Evolutionary conservation across 2,329 filamentous ascomycete genomes (phyloP).

Genomic region (Pestalotiopsis sp.): DNA sequence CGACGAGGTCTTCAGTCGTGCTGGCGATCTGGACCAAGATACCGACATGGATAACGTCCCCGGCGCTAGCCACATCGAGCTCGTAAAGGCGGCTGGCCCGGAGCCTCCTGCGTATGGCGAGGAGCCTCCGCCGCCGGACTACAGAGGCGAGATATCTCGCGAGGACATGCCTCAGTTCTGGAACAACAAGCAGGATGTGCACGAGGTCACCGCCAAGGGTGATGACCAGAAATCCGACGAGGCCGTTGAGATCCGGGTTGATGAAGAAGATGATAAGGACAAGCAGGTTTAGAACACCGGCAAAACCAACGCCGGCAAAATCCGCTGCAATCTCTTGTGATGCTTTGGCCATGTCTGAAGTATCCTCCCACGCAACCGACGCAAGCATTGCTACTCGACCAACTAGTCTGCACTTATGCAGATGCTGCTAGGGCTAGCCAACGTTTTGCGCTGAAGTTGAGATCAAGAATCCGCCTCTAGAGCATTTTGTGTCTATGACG

Average conservation of each 20-base stretch:
- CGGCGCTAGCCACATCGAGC: slow-evolving; percentile 30
- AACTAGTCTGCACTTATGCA: no score
- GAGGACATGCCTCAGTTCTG: slow-evolving; percentile 37
- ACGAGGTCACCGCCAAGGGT: slow-evolving; percentile 40
- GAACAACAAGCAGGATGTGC: slow-evolving; percentile 37
- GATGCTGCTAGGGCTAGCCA: no score
- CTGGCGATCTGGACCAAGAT: slow-evolving; percentile 20
- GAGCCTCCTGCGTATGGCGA: slow-evolving; percentile 24
- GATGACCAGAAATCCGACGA: slow-evolving; percentile 43
- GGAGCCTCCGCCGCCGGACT: slow-evolving; percentile 16
- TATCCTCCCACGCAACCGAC: no score
- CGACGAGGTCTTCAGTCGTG: slow-evolving; percentile 31
- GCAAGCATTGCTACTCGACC: no score
- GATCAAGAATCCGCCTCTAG: not conserved
- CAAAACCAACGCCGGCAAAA: not conserved
- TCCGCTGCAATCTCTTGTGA: not conserved
- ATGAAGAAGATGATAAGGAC: slow-evolving; percentile 37
- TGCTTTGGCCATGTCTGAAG: not conserved
- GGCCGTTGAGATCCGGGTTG: slow-evolving; percentile 53
- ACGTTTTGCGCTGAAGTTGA: no score
- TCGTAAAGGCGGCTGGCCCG: slow-evolving; percentile 22
- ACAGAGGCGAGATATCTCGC: slow-evolving; percentile 18
- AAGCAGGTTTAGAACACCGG: not conserved
- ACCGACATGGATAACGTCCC: slow-evolving; percentile 24
- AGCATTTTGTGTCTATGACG: not conserved